These are phyloP conservation scores for Jaminaea rosea DNA, from an alignment of 1,284 basidiomycete genomes.

Conservation along the genomic window DNA sequence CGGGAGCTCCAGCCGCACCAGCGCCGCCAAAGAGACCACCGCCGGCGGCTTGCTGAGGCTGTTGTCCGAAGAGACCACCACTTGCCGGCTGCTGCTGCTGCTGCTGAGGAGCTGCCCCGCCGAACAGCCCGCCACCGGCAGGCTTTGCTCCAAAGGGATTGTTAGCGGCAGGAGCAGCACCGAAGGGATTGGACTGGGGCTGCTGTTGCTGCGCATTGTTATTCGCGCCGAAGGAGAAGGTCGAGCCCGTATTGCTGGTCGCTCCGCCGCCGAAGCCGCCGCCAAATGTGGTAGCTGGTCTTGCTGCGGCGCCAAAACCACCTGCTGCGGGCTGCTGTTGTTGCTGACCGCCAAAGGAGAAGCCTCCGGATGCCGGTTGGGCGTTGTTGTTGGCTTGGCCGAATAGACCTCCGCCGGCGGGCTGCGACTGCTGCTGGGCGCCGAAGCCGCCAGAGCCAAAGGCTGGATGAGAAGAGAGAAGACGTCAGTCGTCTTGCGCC, in stretches of 20 bases:
- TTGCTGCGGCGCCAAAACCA: constrained; percentile 30
- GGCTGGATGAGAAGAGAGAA: background rate
- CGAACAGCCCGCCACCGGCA: constrained; percentile 22
- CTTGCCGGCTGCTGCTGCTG: constrained; percentile 33
- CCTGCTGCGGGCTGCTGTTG: constrained; percentile 21
- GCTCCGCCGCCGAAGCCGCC: constrained; percentile 9
- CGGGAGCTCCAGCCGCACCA: constrained; percentile 2
- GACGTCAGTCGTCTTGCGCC: too few species aligned
- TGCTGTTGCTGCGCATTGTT: constrained; percentile 23
- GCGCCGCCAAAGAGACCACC: constrained; percentile 9
- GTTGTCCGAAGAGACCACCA: constrained; percentile 46
- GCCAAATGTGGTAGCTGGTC: constrained; percentile 29
- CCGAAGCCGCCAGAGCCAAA: constrained; percentile 3
- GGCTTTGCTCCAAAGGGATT: background rate
- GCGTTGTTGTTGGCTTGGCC: constrained; percentile 5
- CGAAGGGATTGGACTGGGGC: constrained; percentile 27
- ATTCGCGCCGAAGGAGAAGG: background rate
- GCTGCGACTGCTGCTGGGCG: constrained; percentile 10
- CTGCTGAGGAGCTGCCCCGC: too few species aligned
- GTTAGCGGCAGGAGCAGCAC: constrained; percentile 8
- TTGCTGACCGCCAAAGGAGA: constrained; percentile 31
- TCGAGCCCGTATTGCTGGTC: constrained; percentile 7
- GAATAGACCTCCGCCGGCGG: constrained; percentile 44
- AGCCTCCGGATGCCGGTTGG: constrained; percentile 18
- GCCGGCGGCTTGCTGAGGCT: background rate